Conservation (phyloP, 2,329 filamentous ascomycete species). For the Trichoderma arundinaceum region DNA sequence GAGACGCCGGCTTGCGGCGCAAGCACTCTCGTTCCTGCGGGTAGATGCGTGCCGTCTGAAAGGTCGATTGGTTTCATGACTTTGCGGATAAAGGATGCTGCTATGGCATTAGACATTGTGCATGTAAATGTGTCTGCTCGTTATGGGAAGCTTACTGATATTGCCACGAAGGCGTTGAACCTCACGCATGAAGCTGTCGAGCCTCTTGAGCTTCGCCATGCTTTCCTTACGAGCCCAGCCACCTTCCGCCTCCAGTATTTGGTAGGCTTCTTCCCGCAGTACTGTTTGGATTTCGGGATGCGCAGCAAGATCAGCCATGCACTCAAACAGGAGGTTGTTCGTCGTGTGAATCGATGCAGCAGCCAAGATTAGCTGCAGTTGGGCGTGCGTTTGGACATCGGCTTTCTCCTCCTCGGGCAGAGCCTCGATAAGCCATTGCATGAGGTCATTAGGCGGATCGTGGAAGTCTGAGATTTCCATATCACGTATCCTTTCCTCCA, state of each 20-base stretch:
- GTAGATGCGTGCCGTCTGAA: slow-evolving; percentile 52
- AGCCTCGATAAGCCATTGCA: slow-evolving; percentile 53
- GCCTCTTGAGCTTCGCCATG: slow-evolving; percentile 52
- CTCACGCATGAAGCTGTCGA: slow-evolving; percentile 58
- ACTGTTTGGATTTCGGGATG: slow-evolving; percentile 55
- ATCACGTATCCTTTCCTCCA: slow-evolving; percentile 53
- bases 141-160: slow-evolving; percentile 44
- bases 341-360: slow-evolving; percentile 55
- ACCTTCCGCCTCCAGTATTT: slow-evolving; percentile 49
- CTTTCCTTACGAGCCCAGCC: slow-evolving; percentile 52
- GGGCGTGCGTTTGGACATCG: slow-evolving; percentile 48
- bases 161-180: slow-evolving; percentile 49
- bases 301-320: slow-evolving; percentile 57
- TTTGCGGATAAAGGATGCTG: slow-evolving; percentile 54
- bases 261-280: slow-evolving; percentile 55
- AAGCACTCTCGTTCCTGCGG: slow-evolving; percentile 51
- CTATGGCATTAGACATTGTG: slow-evolving; percentile 33
- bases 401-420: slow-evolving; percentile 48
- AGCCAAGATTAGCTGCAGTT: slow-evolving; percentile 52
- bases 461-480: slow-evolving; percentile 47
- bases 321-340: slow-evolving; percentile 53
- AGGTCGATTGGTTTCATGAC: slow-evolving; percentile 53
- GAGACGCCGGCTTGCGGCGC: slow-evolving; percentile 51
- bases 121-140: too few relatives aligned
- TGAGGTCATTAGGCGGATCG: slow-evolving; percentile 49